Conservation (phyloP, 2,329 filamentous ascomycete genomes). For the Aspergillus persii region DNA sequence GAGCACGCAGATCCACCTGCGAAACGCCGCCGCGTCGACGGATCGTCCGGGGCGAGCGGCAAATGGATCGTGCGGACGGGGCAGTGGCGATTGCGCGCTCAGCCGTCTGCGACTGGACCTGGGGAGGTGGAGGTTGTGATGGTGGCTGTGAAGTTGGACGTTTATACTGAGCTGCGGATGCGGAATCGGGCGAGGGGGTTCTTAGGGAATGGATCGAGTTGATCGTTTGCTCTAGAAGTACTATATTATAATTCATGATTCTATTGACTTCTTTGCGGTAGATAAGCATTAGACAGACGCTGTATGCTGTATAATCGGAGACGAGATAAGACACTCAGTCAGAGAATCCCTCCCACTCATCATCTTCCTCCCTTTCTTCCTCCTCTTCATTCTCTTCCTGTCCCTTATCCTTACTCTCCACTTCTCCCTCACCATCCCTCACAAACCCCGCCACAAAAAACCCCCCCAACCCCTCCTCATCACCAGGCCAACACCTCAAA, state of each 20-base stretch:
- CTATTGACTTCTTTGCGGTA: too few species aligned
- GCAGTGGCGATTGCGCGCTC: constrained; percentile 70
- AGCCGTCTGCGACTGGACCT: constrained; percentile 41
- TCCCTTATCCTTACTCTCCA: constrained; percentile 16
- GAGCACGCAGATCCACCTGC: background rate
- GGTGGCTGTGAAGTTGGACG: constrained; percentile 73
- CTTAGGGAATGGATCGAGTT: constrained; percentile 37
- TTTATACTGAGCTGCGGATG: constrained; percentile 62
- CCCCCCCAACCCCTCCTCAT: constrained; percentile 82
- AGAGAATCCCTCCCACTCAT: constrained; percentile 47
- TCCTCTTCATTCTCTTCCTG: constrained; percentile 21
- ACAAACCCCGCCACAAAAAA: constrained; percentile 94
- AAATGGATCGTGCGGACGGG: constrained; percentile 65
- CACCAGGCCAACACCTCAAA: constrained; percentile 76
- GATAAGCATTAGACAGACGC: too few species aligned
- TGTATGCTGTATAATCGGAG: too few species aligned
- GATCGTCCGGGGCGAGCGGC: constrained; percentile 21
- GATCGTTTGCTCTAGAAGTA: too few species aligned
- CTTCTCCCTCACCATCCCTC: constrained; percentile 47
- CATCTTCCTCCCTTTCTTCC: constrained; percentile 33
- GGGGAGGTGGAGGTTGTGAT: constrained; percentile 67
- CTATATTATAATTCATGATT: too few species aligned
- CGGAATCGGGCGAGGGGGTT: constrained; percentile 68
- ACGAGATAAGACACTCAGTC: constrained; percentile 25
- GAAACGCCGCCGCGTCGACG: constrained; percentile 14